phyloP scores from a whole-genome alignment of 805 yeast genomes.

The Spathaspora passalidarum region DNA sequence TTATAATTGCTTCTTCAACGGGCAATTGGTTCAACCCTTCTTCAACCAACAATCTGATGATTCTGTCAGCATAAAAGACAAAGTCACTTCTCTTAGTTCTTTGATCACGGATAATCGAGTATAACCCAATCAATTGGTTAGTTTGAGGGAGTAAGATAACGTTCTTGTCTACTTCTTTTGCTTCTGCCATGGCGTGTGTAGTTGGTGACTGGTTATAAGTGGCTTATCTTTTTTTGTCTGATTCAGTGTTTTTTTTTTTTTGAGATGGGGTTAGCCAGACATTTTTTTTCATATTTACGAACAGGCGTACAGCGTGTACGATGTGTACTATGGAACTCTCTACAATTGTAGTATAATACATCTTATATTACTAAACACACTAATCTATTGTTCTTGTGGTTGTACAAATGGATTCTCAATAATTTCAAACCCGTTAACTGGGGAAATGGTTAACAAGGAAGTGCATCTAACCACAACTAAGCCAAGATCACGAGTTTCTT shows the following conservation, averaged over 20 bases:
- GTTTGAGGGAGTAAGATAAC: slow-evolving; percentile 80
- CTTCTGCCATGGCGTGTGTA: slow-evolving; percentile 5
- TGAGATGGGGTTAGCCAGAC: neutral
- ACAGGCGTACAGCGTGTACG: too few species aligned
- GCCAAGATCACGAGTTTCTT: slow-evolving; percentile 66
- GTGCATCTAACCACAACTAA: slow-evolving; percentile 86
- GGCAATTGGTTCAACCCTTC: slow-evolving; percentile 94
- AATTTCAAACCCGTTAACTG: slow-evolving; percentile 66
- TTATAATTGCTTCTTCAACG: slow-evolving; percentile 62
- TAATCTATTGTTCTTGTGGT: slow-evolving; percentile 11
- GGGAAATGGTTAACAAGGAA: slow-evolving; percentile 67
- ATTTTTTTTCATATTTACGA: too few species aligned
- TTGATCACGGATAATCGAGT: slow-evolving; percentile 85
- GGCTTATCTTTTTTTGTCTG: neutral
- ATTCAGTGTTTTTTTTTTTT: neutral
- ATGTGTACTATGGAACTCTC: neutral
- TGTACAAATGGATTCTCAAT: slow-evolving; percentile 66
- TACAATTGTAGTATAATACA: neutral
- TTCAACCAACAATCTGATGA: slow-evolving; percentile 89
- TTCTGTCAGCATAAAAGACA: slow-evolving; percentile 92
- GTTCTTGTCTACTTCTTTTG: slow-evolving; percentile 36
- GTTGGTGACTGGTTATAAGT: neutral
- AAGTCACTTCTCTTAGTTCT: slow-evolving; percentile 85
- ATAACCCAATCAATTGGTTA: slow-evolving; percentile 82
- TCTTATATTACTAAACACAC: neutral